Evolutionary conservation across 2,329 filamentous ascomycete genomes (phyloP).

Genomic region (Ceratocystis papillata): DNA sequence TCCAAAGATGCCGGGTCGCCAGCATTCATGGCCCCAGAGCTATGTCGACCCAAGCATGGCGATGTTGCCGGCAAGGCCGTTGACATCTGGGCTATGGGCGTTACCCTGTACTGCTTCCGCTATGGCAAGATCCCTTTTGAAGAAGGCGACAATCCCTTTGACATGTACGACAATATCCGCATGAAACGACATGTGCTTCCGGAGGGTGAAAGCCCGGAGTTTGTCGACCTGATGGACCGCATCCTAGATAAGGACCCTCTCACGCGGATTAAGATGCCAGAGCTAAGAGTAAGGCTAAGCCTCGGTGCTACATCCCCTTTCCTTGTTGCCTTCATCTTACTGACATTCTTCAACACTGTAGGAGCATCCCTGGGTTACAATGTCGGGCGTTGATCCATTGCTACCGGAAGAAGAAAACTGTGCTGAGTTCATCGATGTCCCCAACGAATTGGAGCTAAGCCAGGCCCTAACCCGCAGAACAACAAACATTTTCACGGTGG

Average conservation of each 20-base stretch:
- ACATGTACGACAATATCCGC: constrained; percentile 82
- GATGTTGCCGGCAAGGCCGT: constrained; percentile 80
- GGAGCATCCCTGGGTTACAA: constrained; percentile 91
- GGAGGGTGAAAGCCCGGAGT: constrained; percentile 52
- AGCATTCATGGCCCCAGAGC: constrained; percentile 84
- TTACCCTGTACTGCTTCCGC: constrained; percentile 82
- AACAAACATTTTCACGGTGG: constrained; percentile 72
- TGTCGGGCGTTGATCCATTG: constrained; percentile 62
- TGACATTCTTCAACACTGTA: constrained; percentile 31
- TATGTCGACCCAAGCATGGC: constrained; percentile 77
- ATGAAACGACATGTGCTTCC: constrained; percentile 54
- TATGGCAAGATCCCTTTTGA: constrained; percentile 87
- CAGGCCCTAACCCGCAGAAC: constrained; percentile 85
- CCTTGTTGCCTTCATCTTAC: not conserved
- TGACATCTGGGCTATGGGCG: constrained; percentile 98
- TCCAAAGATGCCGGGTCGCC: constrained; percentile 90
- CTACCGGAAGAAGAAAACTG: constrained; percentile 80
- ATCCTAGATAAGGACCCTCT: constrained; percentile 77
- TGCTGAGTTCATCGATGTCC: constrained; percentile 63
- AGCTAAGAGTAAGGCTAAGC: constrained; percentile 55
- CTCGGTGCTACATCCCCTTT: not conserved
- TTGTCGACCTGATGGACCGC: constrained; percentile 61
- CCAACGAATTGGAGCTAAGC: constrained; percentile 82
- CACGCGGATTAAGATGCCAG: constrained; percentile 71
- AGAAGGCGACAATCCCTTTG: constrained; percentile 57